phyloP scores from a whole-genome alignment of 1,139 yeast species.

The Hansenula sp. region DNA sequence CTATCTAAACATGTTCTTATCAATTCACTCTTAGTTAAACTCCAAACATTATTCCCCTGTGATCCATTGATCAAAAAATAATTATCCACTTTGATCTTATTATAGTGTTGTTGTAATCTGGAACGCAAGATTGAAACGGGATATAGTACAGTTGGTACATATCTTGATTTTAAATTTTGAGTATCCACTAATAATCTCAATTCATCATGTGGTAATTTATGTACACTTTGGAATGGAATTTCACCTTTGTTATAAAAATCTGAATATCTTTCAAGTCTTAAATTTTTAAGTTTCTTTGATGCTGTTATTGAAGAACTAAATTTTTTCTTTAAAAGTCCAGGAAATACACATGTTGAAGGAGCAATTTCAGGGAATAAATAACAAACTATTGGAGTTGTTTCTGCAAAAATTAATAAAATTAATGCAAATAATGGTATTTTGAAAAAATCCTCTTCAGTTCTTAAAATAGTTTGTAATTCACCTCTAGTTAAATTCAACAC shows the following conservation, averaged over 20 bases:
- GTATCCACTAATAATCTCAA: conserved; percentile 31
- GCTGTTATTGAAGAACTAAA: conserved; percentile 9
- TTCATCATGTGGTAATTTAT: conserved; percentile 35
- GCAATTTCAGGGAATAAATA: conserved; percentile 56
- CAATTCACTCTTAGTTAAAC: conserved; percentile 39
- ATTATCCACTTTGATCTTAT: conserved; percentile 48
- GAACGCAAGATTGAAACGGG: conserved; percentile 37
- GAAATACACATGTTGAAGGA: conserved; percentile 67
- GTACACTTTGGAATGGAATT: conserved; percentile 34
- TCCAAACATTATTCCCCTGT: conserved; percentile 30
- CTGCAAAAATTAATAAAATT: conserved; percentile 54
- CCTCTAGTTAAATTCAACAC: conserved; percentile 38
- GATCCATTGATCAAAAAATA: conserved; percentile 31
- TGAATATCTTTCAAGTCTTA: conserved; percentile 21
- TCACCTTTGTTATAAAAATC: conserved; percentile 5
- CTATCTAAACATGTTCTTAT: conserved; percentile 46
- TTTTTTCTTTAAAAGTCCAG: conserved; percentile 34
- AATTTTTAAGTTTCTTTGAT: conserved; percentile 17
- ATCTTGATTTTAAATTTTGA: conserved; percentile 36
- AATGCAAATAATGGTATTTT: conserved; percentile 64
- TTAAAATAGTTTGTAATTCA: conserved; percentile 49
- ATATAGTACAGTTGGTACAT: conserved; percentile 33
- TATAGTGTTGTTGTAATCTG: conserved; percentile 35
- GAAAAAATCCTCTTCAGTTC: conserved; percentile 52
- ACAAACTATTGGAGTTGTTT: conserved; percentile 58